Evolutionary conservation across 805 yeast genomes (phyloP).

Genomic region (Lachancea lanzarotensis): DNA sequence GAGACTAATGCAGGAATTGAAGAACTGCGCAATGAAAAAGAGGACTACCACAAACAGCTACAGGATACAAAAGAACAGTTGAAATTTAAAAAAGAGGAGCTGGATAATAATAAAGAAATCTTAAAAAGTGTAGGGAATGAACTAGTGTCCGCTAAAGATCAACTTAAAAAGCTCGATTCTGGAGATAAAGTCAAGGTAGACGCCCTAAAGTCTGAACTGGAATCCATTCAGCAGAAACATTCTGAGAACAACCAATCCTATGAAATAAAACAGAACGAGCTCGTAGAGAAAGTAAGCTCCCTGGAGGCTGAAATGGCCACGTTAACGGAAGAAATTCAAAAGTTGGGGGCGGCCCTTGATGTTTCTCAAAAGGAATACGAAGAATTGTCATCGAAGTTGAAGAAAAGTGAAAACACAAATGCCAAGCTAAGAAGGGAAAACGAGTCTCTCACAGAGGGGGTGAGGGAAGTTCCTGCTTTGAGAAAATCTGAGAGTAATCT

Average conservation of each 20-base stretch:
- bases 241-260: slow-evolving; percentile 26
- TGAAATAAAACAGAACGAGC: slow-evolving; percentile 10
- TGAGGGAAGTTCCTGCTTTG: slow-evolving; percentile 17
- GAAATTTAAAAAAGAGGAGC: slow-evolving; percentile 49
- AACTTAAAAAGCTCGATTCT: slow-evolving; percentile 36
- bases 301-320: slow-evolving; percentile 7
- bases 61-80: slow-evolving; percentile 27
- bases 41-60: slow-evolving; percentile 10
- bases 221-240: slow-evolving; percentile 30
- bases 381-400: slow-evolving; percentile 11
- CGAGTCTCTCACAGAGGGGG: slow-evolving; percentile 14
- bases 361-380: slow-evolving; percentile 18
- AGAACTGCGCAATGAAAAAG: neutral
- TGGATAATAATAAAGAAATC: slow-evolving; percentile 70
- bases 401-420: slow-evolving; percentile 11
- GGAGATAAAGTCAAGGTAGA: slow-evolving; percentile 14
- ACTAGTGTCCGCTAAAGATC: slow-evolving; percentile 61
- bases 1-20: slow-evolving; percentile 6
- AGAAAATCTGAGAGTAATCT: slow-evolving; percentile 19
- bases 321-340: slow-evolving; percentile 19
- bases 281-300: slow-evolving; percentile 5
- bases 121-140: slow-evolving; percentile 71
- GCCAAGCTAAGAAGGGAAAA: slow-evolving; percentile 16
- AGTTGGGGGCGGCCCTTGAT: slow-evolving; percentile 14
- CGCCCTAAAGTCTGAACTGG: slow-evolving; percentile 22